These are phyloP conservation scores for Alliaria petiolata DNA, from an alignment of 345 rosid genomes.

Conservation along the genomic window DNA sequence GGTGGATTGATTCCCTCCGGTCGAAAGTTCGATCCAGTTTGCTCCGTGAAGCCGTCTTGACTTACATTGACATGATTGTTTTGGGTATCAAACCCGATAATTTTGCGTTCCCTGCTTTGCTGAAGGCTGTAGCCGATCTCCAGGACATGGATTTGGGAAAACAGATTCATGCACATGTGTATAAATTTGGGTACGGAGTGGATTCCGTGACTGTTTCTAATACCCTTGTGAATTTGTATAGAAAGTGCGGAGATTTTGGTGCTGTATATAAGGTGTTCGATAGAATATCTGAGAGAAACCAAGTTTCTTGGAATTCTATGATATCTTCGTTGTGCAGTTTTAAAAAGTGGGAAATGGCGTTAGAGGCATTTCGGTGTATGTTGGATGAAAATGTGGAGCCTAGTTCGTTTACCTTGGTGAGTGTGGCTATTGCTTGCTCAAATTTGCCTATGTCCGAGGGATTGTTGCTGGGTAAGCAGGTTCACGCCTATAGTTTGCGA, in stretches of 20 bases:
- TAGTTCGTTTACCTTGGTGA: constrained; percentile 83
- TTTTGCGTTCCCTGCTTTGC: constrained; percentile 70
- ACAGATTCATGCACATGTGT: constrained; percentile 77
- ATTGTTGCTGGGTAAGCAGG: constrained; percentile 64
- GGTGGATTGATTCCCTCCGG: constrained; percentile 70
- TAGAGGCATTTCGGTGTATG: constrained; percentile 65
- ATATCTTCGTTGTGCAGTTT: constrained; percentile 58
- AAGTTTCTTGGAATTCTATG: constrained; percentile 88
- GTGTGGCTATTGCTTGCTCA: constrained; percentile 70
- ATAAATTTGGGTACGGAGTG: constrained; percentile 58
- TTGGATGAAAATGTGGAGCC: constrained; percentile 51
- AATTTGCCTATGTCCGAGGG: constrained; percentile 42
- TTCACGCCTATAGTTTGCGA: constrained; percentile 65
- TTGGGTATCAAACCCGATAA: constrained; percentile 56
- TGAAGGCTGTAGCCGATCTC: constrained; percentile 60
- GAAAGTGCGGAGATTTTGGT: constrained; percentile 54
- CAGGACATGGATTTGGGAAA: constrained; percentile 52
- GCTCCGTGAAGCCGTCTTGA: constrained; percentile 57
- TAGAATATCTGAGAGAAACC: constrained; percentile 66
- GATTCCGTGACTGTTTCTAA: constrained; percentile 55
- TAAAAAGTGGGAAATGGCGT: constrained; percentile 66
- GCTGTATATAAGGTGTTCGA: constrained; percentile 67
- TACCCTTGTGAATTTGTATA: constrained; percentile 67
- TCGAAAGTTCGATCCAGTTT: constrained; percentile 50
- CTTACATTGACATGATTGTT: constrained; percentile 56